Evolutionary conservation across 108 stramenopile genomes (phyloP), one percentile per base, ranked within the genome.

Genomic region (Pelagomonas calceolata): DNA sequence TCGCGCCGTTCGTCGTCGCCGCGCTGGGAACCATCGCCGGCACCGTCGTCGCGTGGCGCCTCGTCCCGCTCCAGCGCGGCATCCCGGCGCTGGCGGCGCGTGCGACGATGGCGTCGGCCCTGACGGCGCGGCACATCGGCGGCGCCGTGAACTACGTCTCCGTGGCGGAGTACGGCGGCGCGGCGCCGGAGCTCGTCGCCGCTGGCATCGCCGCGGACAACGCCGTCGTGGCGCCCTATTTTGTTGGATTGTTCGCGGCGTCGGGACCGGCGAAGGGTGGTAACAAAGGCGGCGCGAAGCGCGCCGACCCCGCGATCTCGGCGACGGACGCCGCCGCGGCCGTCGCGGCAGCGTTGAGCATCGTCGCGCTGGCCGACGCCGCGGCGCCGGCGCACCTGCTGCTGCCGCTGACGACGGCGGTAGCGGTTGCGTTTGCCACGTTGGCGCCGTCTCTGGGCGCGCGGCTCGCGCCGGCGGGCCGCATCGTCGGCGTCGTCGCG

Each of bases 111-210:
- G 94, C 94, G 7, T 83, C 86, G 33, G 94, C 94, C 10, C 73
- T 94, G 39, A 87, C 88, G 15, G 87, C 91, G 17, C 73, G 94
- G 39, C 94, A 95, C 76, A 95, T 95, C 81, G 94, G 94, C n/a
- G 94, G 94, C 15, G 94, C 94, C 30, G 92, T 95, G 66, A 93
- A 95, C 82, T 95, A 72, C 37, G 75, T 75, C 51, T 45, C 44
- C 44, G 44, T 45, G 14, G 16, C 44, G 44, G 44, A 10, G 44
- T 15, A 33, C 10, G 44, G 44, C 44, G 44, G 44, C 14, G 16
- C 44, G 44, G 14, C 44, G 44, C 44, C 44, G 44, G 10, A 10
- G 77, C 77, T 70, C 4, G 86, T 91, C 14, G 83, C 88, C 30
- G 78, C 81, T 32, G 79, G 84, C 39, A 89, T 93, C 72, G 92